A percentile compares a stretch with the other conserved stretches of the same genome.
phyloP scores from a whole-genome alignment of 306 rosid genomes.

The Dalbergia cultrata region DNA sequence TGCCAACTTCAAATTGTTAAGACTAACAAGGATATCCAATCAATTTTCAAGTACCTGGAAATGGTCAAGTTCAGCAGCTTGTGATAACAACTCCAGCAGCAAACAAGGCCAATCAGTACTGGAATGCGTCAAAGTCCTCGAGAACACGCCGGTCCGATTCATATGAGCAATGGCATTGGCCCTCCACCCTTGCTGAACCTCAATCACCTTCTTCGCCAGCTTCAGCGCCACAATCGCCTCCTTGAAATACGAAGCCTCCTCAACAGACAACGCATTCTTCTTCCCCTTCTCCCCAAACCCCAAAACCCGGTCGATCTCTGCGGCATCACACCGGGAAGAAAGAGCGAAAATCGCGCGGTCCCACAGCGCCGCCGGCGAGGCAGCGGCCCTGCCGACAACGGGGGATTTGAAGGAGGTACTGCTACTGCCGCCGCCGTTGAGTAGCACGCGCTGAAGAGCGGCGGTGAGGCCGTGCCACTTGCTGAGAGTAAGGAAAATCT shows the following conservation, averaged over 20 bases:
- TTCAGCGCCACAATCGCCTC: constrained; percentile 78
- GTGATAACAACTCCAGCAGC: constrained; percentile 84
- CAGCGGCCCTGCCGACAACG: constrained; percentile 42
- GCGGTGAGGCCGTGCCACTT: constrained; percentile 75
- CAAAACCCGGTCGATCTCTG: constrained; percentile 66
- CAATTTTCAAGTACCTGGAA: constrained; percentile 70
- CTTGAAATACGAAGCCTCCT: constrained; percentile 78
- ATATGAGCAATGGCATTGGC: constrained; percentile 75
- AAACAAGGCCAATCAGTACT: constrained; percentile 94
- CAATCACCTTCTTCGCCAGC: constrained; percentile 80
- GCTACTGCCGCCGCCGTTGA: not conserved
- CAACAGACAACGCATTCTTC: constrained; percentile 59
- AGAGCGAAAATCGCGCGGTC: constrained; percentile 71
- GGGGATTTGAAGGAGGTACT: constrained; percentile 41
- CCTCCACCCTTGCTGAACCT: constrained; percentile 74
- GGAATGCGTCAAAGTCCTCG: constrained; percentile 78
- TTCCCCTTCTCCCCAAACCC: constrained; percentile 58
- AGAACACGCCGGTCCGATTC: constrained; percentile 66
- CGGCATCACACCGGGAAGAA: constrained; percentile 60
- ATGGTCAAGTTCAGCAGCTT: constrained; percentile 89
- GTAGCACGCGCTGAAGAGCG: constrained; percentile 63
- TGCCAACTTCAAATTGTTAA: no score
- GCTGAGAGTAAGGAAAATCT: constrained; percentile 67
- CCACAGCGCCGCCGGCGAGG: constrained; percentile 69
- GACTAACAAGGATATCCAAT: no score